Evolutionary conservation across 352 stramenopile species (phyloP).

Genomic region (Globisporangium iwayamae): DNA sequence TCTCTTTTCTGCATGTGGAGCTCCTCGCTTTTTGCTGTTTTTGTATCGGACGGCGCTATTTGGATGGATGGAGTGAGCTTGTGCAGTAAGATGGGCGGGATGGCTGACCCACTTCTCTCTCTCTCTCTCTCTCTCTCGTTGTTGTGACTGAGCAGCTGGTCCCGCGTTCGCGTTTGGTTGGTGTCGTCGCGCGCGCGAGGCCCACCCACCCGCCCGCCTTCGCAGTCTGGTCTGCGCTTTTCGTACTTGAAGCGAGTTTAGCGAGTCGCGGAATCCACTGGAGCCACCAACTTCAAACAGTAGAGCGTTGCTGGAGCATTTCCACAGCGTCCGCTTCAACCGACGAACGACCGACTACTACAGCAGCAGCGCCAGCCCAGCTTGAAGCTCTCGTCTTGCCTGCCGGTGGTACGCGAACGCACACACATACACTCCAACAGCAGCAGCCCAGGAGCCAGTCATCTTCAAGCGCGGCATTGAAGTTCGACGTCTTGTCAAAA

Average conservation of each 20-base stretch:
- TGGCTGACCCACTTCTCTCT: constrained; percentile 7
- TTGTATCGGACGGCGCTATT: constrained; percentile 1
- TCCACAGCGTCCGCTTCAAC: constrained; percentile 15
- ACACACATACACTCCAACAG: neutral
- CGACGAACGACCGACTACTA: neutral
- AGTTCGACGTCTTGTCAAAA: constrained; percentile 10
- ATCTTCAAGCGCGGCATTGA: constrained; percentile 10
- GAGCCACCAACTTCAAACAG: constrained; percentile 81
- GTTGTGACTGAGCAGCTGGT: neutral
- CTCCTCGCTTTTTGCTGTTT: neutral
- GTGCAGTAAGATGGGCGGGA: constrained; percentile 4
- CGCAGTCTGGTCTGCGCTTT: constrained; percentile 12
- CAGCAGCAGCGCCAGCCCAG: neutral
- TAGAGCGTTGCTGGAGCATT: neutral
- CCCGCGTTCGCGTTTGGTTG: constrained; percentile 10
- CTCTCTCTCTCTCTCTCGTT: constrained; percentile 8
- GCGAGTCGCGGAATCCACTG: constrained; percentile 19
- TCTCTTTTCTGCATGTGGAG: constrained; percentile 10
- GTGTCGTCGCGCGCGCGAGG: constrained; percentile 3
- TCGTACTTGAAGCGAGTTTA: constrained; percentile 55
- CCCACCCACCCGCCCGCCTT: neutral
- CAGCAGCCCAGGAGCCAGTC: constrained; percentile 4
- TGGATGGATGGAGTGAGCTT: constrained; percentile 10
- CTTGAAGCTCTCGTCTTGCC: neutral
- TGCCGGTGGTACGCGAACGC: neutral